Percentiles rank a stretch among this genome's conserved stretches.
These are phyloP conservation scores for Citrus sinensis DNA, from an alignment of 345 rosid genomes.

Conservation along the genomic window DNA sequence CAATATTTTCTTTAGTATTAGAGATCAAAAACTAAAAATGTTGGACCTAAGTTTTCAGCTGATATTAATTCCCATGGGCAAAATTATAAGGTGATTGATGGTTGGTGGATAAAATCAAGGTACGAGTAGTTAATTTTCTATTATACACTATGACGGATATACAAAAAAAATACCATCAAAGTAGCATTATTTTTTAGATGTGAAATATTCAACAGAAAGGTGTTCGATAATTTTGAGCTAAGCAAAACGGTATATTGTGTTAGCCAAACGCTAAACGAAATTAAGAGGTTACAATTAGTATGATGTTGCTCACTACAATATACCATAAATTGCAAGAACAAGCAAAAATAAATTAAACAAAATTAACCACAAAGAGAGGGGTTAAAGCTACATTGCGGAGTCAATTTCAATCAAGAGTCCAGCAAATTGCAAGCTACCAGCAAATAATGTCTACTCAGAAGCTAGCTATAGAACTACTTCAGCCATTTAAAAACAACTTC, in stretches of 20 bases:
- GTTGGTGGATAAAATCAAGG: no score
- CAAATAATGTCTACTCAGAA: not conserved
- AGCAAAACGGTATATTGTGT: not conserved
- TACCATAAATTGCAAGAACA: slow-evolving; percentile 1
- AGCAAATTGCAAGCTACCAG: not conserved
- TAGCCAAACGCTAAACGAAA: not conserved
- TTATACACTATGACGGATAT: no score
- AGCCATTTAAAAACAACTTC: not conserved
- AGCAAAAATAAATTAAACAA: slow-evolving; percentile 8
- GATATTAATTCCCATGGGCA: no score
- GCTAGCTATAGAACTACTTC: not conserved
- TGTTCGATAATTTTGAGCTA: not conserved
- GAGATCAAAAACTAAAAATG: no score
- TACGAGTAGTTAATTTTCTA: no score
- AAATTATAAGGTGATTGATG: no score
- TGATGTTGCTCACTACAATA: not conserved
- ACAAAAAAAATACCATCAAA: no score
- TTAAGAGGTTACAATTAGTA: not conserved
- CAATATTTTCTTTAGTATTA: no score
- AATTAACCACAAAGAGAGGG: slow-evolving; percentile 2
- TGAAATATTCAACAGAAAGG: not conserved
- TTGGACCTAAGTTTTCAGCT: no score
- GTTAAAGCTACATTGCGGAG: not conserved
- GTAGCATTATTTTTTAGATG: no score
- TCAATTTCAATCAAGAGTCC: not conserved